Conservation (phyloP, 495 filamentous ascomycete genomes). For the Neurospora sp. region DNA sequence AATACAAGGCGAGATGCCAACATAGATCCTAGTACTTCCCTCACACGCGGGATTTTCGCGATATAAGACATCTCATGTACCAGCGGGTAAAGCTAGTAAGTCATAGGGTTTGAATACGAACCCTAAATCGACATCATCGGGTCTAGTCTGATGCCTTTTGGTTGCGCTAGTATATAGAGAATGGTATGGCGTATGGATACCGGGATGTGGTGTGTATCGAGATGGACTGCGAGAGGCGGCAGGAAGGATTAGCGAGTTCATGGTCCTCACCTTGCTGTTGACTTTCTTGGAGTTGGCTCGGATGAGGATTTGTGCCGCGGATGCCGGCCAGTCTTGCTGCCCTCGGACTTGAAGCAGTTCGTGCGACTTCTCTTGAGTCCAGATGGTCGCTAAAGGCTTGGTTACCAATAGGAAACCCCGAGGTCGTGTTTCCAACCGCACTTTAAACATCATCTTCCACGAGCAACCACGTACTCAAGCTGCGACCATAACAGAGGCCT, state of each 20-base stretch:
- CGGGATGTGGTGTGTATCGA: neutral
- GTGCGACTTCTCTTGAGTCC: neutral
- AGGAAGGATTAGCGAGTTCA: neutral
- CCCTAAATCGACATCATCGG: neutral
- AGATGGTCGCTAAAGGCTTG: neutral
- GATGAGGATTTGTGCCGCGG: neutral
- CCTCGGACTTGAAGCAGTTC: neutral
- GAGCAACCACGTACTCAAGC: neutral
- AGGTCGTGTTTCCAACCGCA: neutral
- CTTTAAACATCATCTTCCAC: neutral
- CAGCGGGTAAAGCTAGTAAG: neutral
- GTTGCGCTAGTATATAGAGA: neutral
- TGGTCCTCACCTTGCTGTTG: neutral
- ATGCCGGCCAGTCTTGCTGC: neutral
- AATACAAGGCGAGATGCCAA: neutral
- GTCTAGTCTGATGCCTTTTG: neutral
- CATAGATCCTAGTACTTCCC: neutral
- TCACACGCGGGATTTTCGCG: neutral
- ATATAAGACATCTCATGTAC: neutral
- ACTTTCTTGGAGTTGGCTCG: neutral
- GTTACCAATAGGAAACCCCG: neutral
- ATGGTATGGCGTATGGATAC: neutral
- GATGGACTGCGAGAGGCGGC: neutral
- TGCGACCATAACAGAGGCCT: neutral
- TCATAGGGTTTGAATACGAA: neutral